These are phyloP conservation scores for Candida germanica DNA, from an alignment of 805 yeast species.

Conservation along the genomic window DNA sequence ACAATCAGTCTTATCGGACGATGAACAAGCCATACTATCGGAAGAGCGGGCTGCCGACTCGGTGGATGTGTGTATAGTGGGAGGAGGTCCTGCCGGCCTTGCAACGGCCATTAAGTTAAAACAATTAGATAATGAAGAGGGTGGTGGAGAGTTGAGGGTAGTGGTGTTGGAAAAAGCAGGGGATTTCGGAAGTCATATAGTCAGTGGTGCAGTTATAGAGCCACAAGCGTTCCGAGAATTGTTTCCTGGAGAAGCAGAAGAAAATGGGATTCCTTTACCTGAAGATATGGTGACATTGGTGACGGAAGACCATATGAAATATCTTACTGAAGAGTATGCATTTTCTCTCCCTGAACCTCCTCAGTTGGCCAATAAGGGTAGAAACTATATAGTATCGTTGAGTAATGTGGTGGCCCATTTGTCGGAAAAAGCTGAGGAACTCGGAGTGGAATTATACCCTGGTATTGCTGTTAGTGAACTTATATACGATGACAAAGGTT, in stretches of 20 bases:
- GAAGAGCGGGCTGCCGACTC: conserved; percentile 78
- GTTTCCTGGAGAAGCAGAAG: conserved; percentile 57
- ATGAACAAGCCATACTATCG: conserved; percentile 44
- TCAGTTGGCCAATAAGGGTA: conserved; percentile 75
- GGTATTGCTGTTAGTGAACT: conserved; percentile 84
- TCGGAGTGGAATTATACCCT: conserved; percentile 93
- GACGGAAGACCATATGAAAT: conserved; percentile 69
- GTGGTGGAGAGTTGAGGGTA: conserved; percentile 70
- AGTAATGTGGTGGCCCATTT: conserved; percentile 78
- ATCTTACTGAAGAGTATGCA: conserved; percentile 56
- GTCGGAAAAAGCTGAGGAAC: conserved; percentile 84
- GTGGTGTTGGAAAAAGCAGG: conserved; percentile 89
- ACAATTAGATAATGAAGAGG: conserved; percentile 69
- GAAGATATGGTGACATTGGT: conserved; percentile 72
- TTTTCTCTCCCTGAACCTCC: conserved; percentile 91
- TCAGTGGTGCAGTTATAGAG: conserved; percentile 92
- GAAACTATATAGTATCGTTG: conserved; percentile 81
- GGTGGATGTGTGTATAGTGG: conserved; percentile 93
- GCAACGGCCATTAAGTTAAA: conserved; percentile 90
- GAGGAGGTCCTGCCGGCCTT: conserved; percentile 97
- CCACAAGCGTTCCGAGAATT: conserved; percentile 85
- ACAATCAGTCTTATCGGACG: conserved; percentile 18
- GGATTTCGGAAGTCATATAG: conserved; percentile 88
- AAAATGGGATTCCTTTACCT: conserved; percentile 73
- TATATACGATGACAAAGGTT: conserved; percentile 52